Evolutionary conservation across 768 basidiomycete species (phyloP).

Genomic region (Leccinum broughii): DNA sequence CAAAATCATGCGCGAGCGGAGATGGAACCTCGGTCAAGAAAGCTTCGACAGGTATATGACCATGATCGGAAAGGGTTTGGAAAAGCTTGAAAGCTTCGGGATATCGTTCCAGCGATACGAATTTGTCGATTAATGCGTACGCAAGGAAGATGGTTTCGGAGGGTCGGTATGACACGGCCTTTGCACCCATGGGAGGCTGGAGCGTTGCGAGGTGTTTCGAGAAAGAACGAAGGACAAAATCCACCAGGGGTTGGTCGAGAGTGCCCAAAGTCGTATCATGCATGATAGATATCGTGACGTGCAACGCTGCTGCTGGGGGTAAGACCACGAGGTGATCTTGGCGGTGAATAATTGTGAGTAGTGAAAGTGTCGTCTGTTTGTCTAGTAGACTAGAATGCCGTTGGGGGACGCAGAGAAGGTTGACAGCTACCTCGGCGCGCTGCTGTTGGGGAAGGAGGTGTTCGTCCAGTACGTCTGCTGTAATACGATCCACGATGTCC

Average conservation of each 20-base stretch:
- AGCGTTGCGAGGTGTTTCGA: constrained; percentile 26
- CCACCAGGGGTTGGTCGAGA: constrained; percentile 24
- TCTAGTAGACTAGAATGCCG: constrained; percentile 19
- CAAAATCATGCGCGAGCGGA: constrained; percentile 39
- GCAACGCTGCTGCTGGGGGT: constrained; percentile 16
- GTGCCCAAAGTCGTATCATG: constrained; percentile 13
- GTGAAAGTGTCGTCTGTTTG: constrained; percentile 25
- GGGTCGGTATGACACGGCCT: constrained; percentile 39
- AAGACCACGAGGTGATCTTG: constrained; percentile 14
- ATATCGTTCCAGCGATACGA: constrained; percentile 38
- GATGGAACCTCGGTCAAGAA: constrained; percentile 39
- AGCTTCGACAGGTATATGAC: constrained; percentile 48
- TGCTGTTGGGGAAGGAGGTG: constrained; percentile 19
- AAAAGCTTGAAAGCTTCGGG: constrained; percentile 47
- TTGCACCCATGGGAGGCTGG: constrained; percentile 28
- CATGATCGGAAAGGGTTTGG: constrained; percentile 44
- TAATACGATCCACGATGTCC: constrained; percentile 38
- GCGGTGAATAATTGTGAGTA: constrained; percentile 20
- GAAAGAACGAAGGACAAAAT: constrained; percentile 35
- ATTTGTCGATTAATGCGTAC: constrained; percentile 45
- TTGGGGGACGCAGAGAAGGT: constrained; percentile 27
- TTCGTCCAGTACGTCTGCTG: constrained; percentile 41
- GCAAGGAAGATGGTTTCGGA: constrained; percentile 39
- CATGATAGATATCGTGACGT: constrained; percentile 25
- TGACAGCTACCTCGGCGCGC: constrained; percentile 27